Base-by-base conservation (phyloP, 257 asterid genomes). In the Jacaranda mimosifolia region DNA sequence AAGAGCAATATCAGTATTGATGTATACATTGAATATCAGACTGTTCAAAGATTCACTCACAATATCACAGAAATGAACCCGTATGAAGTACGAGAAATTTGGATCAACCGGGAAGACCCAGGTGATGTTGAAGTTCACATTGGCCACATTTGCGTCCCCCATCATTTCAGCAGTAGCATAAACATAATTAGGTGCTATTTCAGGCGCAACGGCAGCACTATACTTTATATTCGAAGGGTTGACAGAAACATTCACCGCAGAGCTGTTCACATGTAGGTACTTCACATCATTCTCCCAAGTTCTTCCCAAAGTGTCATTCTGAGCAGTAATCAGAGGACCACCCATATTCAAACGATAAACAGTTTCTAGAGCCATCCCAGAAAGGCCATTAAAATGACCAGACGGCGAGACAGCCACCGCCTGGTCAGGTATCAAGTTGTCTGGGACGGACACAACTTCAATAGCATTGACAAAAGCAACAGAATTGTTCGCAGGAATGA, bases 111-210 rank as follows among this genome's bases (percentile, higher is more conserved):
- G 83, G 72, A 91, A 82, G 57, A 88, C 91, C 97, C 97, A 91
- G 49, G 97, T 89, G 77, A 91, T 82, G 82, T 91, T 91, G 89
- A 91, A 91, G 88, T 86, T 88, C 69, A 80, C 83, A 36, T 86
- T 43, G 48, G 70, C 86, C 63, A 90, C 90, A 19, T 84, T 86
- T 1, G 97, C 90, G 21, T 91, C 84, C 48, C 92, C 97, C 97
- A 91, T 91, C 71, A 84, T 83, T 68, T 89, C 90, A 52, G 97
- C 97, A n/a, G 97, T 88, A 21, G 97, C 85, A 38, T 89, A 91
- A 62, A 91, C 91, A 70, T 81, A 84, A 70, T 84, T 84, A 9
- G 97, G 97, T 5, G 97, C 97, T 51, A 85, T 83, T 72, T 89
- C 92, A 15, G 92, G 87, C 4, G 90, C 3, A 56, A 87, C 89